Conservation (phyloP, 1,139 yeast species). For the Pichia sp. region DNA sequence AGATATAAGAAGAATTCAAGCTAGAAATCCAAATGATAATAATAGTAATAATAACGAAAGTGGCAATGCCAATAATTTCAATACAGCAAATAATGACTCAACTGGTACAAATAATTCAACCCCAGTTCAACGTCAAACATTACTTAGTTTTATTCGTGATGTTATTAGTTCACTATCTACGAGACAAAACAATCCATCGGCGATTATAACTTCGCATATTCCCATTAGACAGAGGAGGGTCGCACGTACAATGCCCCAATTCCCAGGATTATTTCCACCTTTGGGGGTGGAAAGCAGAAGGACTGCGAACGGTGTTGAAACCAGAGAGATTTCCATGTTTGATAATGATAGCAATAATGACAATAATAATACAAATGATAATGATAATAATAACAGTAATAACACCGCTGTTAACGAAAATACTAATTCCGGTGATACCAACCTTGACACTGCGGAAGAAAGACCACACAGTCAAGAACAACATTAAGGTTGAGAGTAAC, state of each 20-base stretch:
- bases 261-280: slow-evolving; percentile 36
- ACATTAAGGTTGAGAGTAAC: too few species aligned
- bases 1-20: background rate
- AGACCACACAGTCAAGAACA: too few species aligned
- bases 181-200: background rate
- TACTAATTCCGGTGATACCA: background rate
- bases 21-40: background rate
- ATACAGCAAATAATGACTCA: background rate
- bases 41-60: background rate
- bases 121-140: slow-evolving; percentile 4
- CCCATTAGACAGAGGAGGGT: background rate
- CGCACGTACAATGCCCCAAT: background rate
- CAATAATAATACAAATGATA: background rate
- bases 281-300: slow-evolving; percentile 49
- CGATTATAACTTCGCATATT: background rate
- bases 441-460: too few species aligned
- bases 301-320: slow-evolving; percentile 43
- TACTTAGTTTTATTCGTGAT: slow-evolving; percentile 13
- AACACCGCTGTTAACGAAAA: background rate
- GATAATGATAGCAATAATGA: background rate
- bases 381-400: background rate
- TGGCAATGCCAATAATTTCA: background rate
- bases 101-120: background rate
- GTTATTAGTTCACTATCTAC: slow-evolving; percentile 6
- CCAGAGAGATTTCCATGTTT: slow-evolving; percentile 23